Conservation (phyloP, 2,329 filamentous ascomycete species). For the Rhynchosporium graminicola region DNA sequence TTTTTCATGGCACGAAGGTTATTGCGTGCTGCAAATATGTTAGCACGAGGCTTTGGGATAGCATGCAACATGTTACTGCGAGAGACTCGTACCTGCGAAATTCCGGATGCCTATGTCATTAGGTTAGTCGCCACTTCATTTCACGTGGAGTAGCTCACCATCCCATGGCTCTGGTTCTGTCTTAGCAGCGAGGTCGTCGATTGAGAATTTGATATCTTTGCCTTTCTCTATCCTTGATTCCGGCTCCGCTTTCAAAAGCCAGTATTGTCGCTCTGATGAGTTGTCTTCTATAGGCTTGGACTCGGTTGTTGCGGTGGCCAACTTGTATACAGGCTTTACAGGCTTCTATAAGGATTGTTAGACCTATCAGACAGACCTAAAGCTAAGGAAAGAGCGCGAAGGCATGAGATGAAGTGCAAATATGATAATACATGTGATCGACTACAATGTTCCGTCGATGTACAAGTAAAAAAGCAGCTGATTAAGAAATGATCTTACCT, state of each 20-base stretch:
- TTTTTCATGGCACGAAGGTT: slow-evolving; percentile 89
- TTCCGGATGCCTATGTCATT: slow-evolving; percentile 47
- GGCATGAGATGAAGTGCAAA: neutral
- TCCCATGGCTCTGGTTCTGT: slow-evolving; percentile 87
- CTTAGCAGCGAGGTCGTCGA: slow-evolving; percentile 78
- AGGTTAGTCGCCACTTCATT: slow-evolving; percentile 6
- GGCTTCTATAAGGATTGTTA: slow-evolving; percentile 10
- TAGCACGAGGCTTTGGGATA: neutral
- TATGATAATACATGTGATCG: neutral
- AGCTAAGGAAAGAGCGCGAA: no score
- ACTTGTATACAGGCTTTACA: slow-evolving; percentile 18
- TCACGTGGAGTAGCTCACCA: slow-evolving; percentile 53
- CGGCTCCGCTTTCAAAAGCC: slow-evolving; percentile 87
- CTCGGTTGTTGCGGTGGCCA: slow-evolving; percentile 19
- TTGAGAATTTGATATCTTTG: slow-evolving; percentile 87
- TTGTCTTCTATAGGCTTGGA: neutral
- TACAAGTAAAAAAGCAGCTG: neutral
- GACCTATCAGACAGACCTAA: neutral
- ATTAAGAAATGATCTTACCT: neutral
- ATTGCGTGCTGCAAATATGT: slow-evolving; percentile 64
- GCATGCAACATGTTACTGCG: neutral
- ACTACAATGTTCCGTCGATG: neutral
- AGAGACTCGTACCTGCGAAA: slow-evolving; percentile 46
- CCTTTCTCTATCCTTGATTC: slow-evolving; percentile 85
- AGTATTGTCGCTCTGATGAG: slow-evolving; percentile 54